phyloP scores from a whole-genome alignment of 179 eudicot genomes.

The Beta corolliflora region DNA sequence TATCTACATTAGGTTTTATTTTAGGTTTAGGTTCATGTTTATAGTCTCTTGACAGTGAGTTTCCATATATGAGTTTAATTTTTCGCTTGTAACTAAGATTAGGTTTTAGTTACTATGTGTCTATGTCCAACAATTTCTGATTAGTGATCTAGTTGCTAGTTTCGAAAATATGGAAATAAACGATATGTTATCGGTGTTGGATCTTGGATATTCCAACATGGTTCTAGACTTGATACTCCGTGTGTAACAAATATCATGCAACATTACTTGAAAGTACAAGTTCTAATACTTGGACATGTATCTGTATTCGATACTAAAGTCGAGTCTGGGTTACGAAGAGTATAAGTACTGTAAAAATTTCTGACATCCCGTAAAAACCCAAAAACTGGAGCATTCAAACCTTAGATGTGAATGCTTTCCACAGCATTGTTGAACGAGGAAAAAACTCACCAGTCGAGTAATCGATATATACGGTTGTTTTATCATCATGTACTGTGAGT shows the following conservation, averaged over 20 bases:
- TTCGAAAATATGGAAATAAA: background rate
- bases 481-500: slow-evolving; percentile 72
- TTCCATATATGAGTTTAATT: background rate
- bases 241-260: too few relatives aligned
- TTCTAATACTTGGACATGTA: too few relatives aligned
- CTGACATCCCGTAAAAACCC: background rate
- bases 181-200: background rate
- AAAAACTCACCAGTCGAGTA: slow-evolving; percentile 58
- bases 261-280: too few relatives aligned
- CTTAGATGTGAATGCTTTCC: background rate
- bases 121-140: background rate
- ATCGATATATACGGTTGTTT: slow-evolving; percentile 59
- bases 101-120: background rate
- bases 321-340: too few relatives aligned
- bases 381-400: background rate
- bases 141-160: background rate
- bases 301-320: too few relatives aligned
- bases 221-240: background rate
- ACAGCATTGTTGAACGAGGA: background rate
- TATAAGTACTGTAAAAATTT: too few relatives aligned
- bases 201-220: background rate
- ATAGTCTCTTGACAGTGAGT: background rate
- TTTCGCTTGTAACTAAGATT: too few relatives aligned
- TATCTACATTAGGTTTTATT: background rate
- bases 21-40: background rate